These are phyloP conservation scores for Diutina mesorugosa DNA, from an alignment of 1,139 yeast genomes.

Conservation along the genomic window DNA sequence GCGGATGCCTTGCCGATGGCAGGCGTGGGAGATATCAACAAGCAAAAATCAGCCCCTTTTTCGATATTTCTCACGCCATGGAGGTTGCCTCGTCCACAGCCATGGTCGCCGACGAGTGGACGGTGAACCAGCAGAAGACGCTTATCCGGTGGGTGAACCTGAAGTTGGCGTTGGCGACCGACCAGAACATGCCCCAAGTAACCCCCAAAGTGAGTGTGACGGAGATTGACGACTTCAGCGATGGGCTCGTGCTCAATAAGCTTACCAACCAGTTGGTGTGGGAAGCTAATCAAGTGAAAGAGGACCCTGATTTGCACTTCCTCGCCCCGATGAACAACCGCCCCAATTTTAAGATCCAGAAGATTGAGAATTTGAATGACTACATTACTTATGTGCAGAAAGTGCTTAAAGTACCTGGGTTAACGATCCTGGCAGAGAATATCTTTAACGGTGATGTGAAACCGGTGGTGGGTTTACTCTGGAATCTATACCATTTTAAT, in stretches of 20 bases:
- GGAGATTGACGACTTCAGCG: background rate
- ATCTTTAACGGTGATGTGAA: background rate
- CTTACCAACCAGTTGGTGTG: conserved; percentile 1
- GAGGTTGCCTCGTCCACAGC: background rate
- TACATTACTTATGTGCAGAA: background rate
- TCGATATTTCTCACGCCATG: background rate
- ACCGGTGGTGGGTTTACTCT: background rate
- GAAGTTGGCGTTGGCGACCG: background rate
- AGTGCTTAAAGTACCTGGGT: background rate
- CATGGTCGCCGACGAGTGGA: conserved; percentile 1
- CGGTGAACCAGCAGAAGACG: background rate
- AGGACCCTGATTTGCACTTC: background rate
- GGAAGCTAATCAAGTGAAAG: background rate
- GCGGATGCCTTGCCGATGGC: too few relatives aligned
- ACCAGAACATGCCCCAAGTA: background rate
- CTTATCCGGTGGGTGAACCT: background rate
- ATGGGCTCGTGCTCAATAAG: background rate
- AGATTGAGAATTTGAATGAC: background rate
- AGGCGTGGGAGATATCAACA: too few relatives aligned
- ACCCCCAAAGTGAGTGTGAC: background rate
- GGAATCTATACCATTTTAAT: background rate
- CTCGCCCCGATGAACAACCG: conserved; percentile 1
- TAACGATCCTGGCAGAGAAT: background rate
- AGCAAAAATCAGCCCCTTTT: too few relatives aligned
- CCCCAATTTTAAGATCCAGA: background rate